Evolutionary conservation across 2,329 filamentous ascomycete genomes (phyloP).

Genomic region (Moelleriella libera): DNA sequence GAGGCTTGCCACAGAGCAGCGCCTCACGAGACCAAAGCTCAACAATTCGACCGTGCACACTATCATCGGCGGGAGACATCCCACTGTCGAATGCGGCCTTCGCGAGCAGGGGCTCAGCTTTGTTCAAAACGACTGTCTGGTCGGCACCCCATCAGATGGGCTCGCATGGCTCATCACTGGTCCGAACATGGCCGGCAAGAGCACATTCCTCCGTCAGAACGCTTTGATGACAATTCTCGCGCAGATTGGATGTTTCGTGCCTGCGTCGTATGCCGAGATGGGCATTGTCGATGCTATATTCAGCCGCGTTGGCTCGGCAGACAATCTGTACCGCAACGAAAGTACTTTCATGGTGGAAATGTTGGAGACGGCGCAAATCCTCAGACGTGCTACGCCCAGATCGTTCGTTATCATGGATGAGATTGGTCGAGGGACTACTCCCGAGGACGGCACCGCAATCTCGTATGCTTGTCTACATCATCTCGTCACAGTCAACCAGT

Average conservation of each 20-base stretch:
- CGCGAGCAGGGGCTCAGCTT: slow-evolving; percentile 68
- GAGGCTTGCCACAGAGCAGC: slow-evolving; percentile 58
- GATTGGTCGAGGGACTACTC: slow-evolving; percentile 86
- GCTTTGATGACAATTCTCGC: slow-evolving; percentile 88
- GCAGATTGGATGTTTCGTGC: slow-evolving; percentile 85
- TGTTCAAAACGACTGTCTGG: slow-evolving; percentile 70
- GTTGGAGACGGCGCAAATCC: slow-evolving; percentile 86
- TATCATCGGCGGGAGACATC: slow-evolving; percentile 77
- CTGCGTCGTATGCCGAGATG: slow-evolving; percentile 71
- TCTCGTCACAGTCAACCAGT: slow-evolving; percentile 62
- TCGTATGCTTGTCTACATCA: slow-evolving; percentile 82
- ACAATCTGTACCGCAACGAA: slow-evolving; percentile 88
- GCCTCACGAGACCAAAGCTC: slow-evolving; percentile 59
- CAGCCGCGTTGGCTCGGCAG: slow-evolving; percentile 82
- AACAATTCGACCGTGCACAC: slow-evolving; percentile 52
- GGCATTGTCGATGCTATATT: slow-evolving; percentile 95
- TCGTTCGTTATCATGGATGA: slow-evolving; percentile 99
- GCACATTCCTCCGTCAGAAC: slow-evolving; percentile 89
- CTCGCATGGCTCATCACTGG: slow-evolving; percentile 56
- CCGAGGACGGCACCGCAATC: slow-evolving; percentile 80
- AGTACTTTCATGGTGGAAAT: slow-evolving; percentile 99
- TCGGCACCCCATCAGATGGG: slow-evolving; percentile 54
- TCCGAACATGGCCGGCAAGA: slow-evolving; percentile 98
- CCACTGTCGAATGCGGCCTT: slow-evolving; percentile 78
- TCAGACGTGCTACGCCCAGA: slow-evolving; percentile 67